Evolutionary conservation across 129 eudicot genomes (phyloP), one percentile per base, ranked within the genome.

Genomic region (Sambucus nigra): DNA sequence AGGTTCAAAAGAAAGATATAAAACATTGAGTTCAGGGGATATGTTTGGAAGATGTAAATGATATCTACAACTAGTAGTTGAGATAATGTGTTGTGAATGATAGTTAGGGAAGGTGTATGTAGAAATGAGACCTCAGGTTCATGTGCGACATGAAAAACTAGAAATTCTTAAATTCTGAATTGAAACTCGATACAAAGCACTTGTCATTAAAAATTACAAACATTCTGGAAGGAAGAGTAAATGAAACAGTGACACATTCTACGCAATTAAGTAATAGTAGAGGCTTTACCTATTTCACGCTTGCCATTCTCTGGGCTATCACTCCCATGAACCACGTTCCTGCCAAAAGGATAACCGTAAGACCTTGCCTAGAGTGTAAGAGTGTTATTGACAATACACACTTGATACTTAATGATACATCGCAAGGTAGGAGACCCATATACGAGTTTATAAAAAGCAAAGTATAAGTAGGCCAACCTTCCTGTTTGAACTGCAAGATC

Each of bases 301-400:
- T 68, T 67, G 67, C 97, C 97, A 69, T 89, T 89, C 47, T 89
- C 97, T 46, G 95, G 95, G 73, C 97, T 89, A 55, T 89, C 97
- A 59, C 97, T 89, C 42, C 97, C 97, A 55, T 84, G 97, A 76
- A 89, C 87, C 79, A 85, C 97, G 38, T 89, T 89, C 81, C 97
- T 89, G 78, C 67, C 39, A 56, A 53, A 38, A 51, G 21, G 38
- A 66, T 12, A 6, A 54, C 3, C 57, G 65, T 28, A 48, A 23
- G 14, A 31, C 33, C 41, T 19, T 53, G 28, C n/a, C 2, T 2
- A 45, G 49, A n/a, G 23, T 7, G n/a, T n/a, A 15, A 25, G 8
- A 47, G 10, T 20, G 12, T 15, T 11, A 7, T 1, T 7, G 21
- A 29, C 3, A 31, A 14, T 24, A 33, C 33, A 17, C 5, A 10